phyloP scores from a whole-genome alignment of 2,329 filamentous ascomycete genomes.

The Aureobasidium sp. region DNA sequence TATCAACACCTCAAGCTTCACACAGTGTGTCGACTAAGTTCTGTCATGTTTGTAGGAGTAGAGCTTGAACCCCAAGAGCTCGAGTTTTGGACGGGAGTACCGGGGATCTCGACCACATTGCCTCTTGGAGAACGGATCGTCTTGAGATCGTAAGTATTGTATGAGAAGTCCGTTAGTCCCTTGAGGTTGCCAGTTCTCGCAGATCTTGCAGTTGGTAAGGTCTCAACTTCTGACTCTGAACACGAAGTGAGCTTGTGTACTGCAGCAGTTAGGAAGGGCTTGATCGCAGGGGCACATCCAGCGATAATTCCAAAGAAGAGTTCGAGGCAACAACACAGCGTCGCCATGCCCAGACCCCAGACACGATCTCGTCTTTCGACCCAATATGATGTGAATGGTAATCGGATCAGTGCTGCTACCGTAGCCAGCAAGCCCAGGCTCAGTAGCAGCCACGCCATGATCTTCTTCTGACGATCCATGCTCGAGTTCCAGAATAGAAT shows the following conservation, averaged over 20 bases:
- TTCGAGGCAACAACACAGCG: not conserved
- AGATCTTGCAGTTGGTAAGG: not conserved
- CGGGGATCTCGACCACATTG: not conserved
- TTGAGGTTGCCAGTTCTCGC: too few species aligned
- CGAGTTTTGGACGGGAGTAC: not conserved
- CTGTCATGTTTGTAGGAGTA: not conserved
- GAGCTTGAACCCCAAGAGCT: not conserved
- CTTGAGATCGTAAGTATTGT: not conserved
- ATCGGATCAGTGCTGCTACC: not conserved
- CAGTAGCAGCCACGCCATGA: slow-evolving; percentile 1
- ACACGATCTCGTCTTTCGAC: not conserved
- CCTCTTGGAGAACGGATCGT: not conserved
- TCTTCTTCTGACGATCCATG: not conserved
- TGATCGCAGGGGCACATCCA: not conserved
- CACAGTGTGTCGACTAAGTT: not conserved
- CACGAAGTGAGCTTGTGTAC: not conserved
- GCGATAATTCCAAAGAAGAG: not conserved
- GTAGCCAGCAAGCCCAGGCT: not conserved
- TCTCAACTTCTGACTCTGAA: not conserved
- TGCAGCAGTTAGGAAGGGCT: not conserved
- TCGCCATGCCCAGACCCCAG: not conserved
- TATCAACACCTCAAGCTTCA: not conserved
- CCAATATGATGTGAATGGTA: not conserved
- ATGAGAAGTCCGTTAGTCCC: not conserved
- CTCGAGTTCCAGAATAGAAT: not conserved